Conservation (phyloP, 1,284 basidiomycete genomes). For the Ganoderma boninense region DNA sequence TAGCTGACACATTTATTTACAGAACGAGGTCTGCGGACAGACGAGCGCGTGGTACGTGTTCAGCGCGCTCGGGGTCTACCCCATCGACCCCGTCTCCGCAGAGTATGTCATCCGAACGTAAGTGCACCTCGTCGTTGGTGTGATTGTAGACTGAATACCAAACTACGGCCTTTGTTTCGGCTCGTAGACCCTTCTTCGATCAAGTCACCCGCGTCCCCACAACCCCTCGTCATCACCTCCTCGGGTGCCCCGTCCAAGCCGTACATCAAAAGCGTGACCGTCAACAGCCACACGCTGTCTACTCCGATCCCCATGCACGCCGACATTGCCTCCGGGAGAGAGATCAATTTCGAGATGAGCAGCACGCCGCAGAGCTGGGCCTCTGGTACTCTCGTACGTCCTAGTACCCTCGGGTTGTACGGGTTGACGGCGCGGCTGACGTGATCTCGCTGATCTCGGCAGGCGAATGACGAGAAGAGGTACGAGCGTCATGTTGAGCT, state of each 20-base stretch:
- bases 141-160: no score
- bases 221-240: slow-evolving; percentile 59
- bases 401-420: no score
- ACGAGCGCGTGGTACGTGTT: slow-evolving; percentile 92
- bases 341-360: slow-evolving; percentile 74
- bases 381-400: slow-evolving; percentile 35
- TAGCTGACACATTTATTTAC: neutral
- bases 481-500: neutral
- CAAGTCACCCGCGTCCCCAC: slow-evolving; percentile 53
- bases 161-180: no score
- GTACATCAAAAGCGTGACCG: slow-evolving; percentile 64
- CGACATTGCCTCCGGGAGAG: slow-evolving; percentile 63
- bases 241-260: slow-evolving; percentile 60
- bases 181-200: slow-evolving; percentile 79
- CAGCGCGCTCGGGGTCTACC: slow-evolving; percentile 85
- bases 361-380: slow-evolving; percentile 48
- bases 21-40: slow-evolving; percentile 92
- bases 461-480: neutral
- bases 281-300: slow-evolving; percentile 56
- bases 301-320: slow-evolving; percentile 63
- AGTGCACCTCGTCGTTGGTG: slow-evolving; percentile 34
- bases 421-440: no score
- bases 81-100: slow-evolving; percentile 82
- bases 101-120: slow-evolving; percentile 80
- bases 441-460: neutral